These are phyloP conservation scores for Xylaria acuta DNA, from an alignment of 495 filamentous ascomycete genomes.

Conservation along the genomic window DNA sequence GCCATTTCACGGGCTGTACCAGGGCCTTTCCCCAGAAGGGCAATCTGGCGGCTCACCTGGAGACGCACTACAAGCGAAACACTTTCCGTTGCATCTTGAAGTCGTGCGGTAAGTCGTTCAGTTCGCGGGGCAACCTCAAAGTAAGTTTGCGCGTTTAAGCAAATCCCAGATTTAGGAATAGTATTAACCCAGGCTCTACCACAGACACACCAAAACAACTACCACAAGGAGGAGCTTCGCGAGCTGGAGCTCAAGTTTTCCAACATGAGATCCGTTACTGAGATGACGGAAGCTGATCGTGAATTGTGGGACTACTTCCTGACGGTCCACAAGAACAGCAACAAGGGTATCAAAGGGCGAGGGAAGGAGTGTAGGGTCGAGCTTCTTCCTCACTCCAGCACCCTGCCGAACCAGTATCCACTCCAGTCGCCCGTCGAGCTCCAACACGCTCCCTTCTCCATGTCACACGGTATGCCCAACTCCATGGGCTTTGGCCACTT, in stretches of 20 bases:
- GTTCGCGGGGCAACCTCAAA: conserved; percentile 89
- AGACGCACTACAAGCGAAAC: conserved; percentile 77
- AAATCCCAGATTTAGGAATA: background rate
- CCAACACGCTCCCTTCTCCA: conserved; percentile 23
- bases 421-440: conserved; percentile 36
- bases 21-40: conserved; percentile 84
- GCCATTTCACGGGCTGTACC: conserved; percentile 70
- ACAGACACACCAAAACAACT: conserved; percentile 94
- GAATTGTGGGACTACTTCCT: conserved; percentile 88
- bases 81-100: conserved; percentile 83
- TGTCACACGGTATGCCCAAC: conserved; percentile 29
- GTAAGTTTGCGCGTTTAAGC: conserved; percentile 48
- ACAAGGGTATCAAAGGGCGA: conserved; percentile 92
- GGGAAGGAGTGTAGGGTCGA: conserved; percentile 76
- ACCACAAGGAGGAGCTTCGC: conserved; percentile 75
- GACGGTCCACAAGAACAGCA: conserved; percentile 88
- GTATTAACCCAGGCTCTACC: background rate
- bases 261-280: conserved; percentile 63
- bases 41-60: conserved; percentile 86
- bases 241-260: conserved; percentile 78
- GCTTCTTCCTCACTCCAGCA: conserved; percentile 30
- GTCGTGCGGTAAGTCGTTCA: conserved; percentile 83
- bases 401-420: conserved; percentile 28
- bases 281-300: conserved; percentile 70
- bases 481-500: conserved; percentile 28